phyloP scores from a whole-genome alignment of 2,329 filamentous ascomycete genomes.

The Lizonia empirigonia region DNA sequence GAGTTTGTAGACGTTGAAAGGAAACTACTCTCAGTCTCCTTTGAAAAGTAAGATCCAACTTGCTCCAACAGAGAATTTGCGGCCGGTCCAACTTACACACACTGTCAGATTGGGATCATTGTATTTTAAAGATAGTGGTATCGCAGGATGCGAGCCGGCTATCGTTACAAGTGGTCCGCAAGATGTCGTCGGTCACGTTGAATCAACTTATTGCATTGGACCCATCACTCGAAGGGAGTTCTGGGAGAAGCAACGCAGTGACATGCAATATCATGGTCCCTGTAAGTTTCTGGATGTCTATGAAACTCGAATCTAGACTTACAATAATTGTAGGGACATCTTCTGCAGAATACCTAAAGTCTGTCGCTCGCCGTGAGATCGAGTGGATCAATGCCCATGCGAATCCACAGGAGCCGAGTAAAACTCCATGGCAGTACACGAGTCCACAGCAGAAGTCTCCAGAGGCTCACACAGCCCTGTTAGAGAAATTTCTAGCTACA shows the following conservation, averaged over 20 bases:
- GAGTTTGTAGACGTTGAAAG: slow-evolving; percentile 39
- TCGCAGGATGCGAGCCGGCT: slow-evolving; percentile 40
- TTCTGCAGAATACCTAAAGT: slow-evolving; percentile 29
- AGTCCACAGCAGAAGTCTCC: slow-evolving; percentile 35
- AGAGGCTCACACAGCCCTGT: slow-evolving; percentile 25
- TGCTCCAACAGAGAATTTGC: slow-evolving; percentile 27
- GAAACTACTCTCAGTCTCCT: slow-evolving; percentile 36
- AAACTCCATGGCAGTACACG: slow-evolving; percentile 43
- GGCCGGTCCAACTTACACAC: slow-evolving; percentile 21
- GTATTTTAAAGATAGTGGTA: slow-evolving; percentile 30
- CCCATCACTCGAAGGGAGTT: slow-evolving; percentile 33
- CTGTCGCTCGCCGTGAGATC: slow-evolving; percentile 44
- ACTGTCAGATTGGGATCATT: slow-evolving; percentile 24
- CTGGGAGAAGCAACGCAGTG: slow-evolving; percentile 29
- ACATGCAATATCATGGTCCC: slow-evolving; percentile 33
- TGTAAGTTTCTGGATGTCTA: slow-evolving; percentile 21
- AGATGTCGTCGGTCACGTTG: slow-evolving; percentile 20
- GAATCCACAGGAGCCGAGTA: slow-evolving; percentile 28
- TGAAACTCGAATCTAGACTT: slow-evolving; percentile 8
- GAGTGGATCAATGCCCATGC: slow-evolving; percentile 38
- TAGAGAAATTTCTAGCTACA: slow-evolving; percentile 29
- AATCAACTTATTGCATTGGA: slow-evolving; percentile 31
- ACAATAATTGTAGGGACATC: slow-evolving; percentile 27
- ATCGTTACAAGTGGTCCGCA: slow-evolving; percentile 23
- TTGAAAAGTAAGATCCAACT: slow-evolving; percentile 29